phyloP scores from a whole-genome alignment of 2,329 filamentous ascomycete species.

The Fusarium irregulare region DNA sequence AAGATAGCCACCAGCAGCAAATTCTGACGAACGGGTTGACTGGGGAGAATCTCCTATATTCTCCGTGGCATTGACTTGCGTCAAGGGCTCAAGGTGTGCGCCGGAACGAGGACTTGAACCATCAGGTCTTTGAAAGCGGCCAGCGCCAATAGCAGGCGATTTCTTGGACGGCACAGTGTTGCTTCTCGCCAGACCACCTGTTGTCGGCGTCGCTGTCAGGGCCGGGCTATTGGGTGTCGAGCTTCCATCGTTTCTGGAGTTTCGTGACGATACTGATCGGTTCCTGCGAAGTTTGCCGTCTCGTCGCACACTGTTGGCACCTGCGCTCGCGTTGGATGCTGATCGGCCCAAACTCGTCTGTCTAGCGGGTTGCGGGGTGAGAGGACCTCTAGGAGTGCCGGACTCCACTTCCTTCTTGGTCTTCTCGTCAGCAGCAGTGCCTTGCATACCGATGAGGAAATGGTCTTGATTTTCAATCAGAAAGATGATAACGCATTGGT shows the following conservation, averaged over 20 bases:
- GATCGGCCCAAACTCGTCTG: constrained; percentile 70
- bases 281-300: constrained; percentile 86
- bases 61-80: constrained; percentile 48
- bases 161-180: constrained; percentile 95
- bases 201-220: constrained; percentile 64
- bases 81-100: constrained; percentile 54
- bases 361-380: constrained; percentile 63
- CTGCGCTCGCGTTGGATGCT: constrained; percentile 87
- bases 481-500: constrained; percentile 97
- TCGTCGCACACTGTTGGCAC: constrained; percentile 85
- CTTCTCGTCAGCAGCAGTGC: constrained; percentile 94
- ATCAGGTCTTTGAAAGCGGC: constrained; percentile 68
- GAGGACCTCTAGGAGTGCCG: constrained; percentile 66
- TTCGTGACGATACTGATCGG: constrained; percentile 90
- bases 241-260: constrained; percentile 79
- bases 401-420: constrained; percentile 74
- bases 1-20: constrained; percentile 40
- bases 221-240: constrained; percentile 76
- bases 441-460: constrained; percentile 98
- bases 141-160: constrained; percentile 76
- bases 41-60: constrained; percentile 39
- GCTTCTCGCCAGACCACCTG: constrained; percentile 71
- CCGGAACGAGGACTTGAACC: constrained; percentile 48
- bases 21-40: constrained; percentile 48
- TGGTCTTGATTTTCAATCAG: constrained; percentile 98